These are phyloP conservation scores for Coleophoma crateriformis DNA, from an alignment of 2,329 filamentous ascomycete genomes.

Conservation along the genomic window DNA sequence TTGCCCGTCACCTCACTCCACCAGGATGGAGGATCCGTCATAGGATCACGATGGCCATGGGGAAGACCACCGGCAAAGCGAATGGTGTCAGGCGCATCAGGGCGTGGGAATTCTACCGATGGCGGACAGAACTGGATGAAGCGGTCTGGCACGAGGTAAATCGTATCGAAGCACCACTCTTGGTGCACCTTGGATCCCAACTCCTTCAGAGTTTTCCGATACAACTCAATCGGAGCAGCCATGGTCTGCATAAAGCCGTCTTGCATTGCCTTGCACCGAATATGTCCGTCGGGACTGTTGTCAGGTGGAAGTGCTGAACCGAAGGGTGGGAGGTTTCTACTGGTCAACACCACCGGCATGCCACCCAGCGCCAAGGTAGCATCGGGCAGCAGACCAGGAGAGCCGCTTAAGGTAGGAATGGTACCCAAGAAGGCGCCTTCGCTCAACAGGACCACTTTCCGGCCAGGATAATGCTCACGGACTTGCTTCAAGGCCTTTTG, in stretches of 20 bases:
- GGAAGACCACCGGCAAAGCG: slow-evolving; percentile 38
- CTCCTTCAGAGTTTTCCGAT: slow-evolving; percentile 12
- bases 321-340: slow-evolving; percentile 33
- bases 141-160: slow-evolving; percentile 15
- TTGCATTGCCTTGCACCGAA: slow-evolving; percentile 25
- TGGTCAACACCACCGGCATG: slow-evolving; percentile 29
- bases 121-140: slow-evolving; percentile 30
- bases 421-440: slow-evolving; percentile 34
- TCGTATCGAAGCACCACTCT: slow-evolving; percentile 17
- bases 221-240: not conserved
- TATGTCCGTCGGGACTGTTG: slow-evolving; percentile 28
- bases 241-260: slow-evolving; percentile 15
- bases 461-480: slow-evolving; percentile 24
- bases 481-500: slow-evolving; percentile 30
- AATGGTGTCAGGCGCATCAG: slow-evolving; percentile 31
- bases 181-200: slow-evolving; percentile 24
- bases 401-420: slow-evolving; percentile 32
- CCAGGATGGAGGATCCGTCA: slow-evolving; percentile 33
- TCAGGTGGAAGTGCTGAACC: slow-evolving; percentile 33
- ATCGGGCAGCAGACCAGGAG: slow-evolving; percentile 30
- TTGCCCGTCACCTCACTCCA: slow-evolving; percentile 36
- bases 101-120: slow-evolving; percentile 28
- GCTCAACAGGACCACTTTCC: slow-evolving; percentile 36
- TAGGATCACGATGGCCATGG: slow-evolving; percentile 21
- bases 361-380: slow-evolving; percentile 34